Evolutionary conservation across 2,329 filamentous ascomycete genomes (phyloP), one percentile per base, ranked within the genome.

Genomic region (Xenosphaeropsis pyriputrescens): DNA sequence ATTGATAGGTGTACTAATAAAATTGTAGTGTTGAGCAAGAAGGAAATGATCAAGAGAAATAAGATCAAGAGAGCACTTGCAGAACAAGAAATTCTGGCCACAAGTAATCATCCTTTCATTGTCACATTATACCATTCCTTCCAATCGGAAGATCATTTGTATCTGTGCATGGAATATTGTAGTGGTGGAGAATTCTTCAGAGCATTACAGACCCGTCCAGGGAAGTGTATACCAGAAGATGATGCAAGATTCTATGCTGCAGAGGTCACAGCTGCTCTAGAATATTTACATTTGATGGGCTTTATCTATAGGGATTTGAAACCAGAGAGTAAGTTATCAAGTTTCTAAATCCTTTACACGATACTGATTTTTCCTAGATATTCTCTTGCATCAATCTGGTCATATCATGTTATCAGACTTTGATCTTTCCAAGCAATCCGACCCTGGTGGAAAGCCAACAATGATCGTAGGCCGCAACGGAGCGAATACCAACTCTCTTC

Each of bases 41-140:
- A 96, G 68, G 91, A 98, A 61, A 98, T 98, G 91, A 98, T 98
- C 62, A 98, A 98, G 67, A 82, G 91, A 41, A 98, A 98, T 69
- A 98, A 98, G 72, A 98, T 98, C 65, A 98, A 98, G 72, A 78
- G 91, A 55, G 91, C 91, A 12, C 69, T 98, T 49, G 91, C 91
- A 29, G 91, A 98, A 62, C 91, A 96, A 57, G 91, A 98, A 60
- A 98, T 98, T 47, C 67, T 98, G 38, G 91, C 91, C 7, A 98
- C 91, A 32, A 96, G 89, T 67, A 98, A 98, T 51, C 91, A 98
- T 53, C 91, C 91, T 0, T 98, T 98, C 59, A 98, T 98, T 55
- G 91, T 98, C 45, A 98, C 91, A 0, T 68, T 98, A 2, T 98
- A 96, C 58, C 91, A 98, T 62, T 96, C 89, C 0, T 98, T 98